Conservation (phyloP, 192 early-diverging fungal genomes). For the Dissophora ornata region DNA sequence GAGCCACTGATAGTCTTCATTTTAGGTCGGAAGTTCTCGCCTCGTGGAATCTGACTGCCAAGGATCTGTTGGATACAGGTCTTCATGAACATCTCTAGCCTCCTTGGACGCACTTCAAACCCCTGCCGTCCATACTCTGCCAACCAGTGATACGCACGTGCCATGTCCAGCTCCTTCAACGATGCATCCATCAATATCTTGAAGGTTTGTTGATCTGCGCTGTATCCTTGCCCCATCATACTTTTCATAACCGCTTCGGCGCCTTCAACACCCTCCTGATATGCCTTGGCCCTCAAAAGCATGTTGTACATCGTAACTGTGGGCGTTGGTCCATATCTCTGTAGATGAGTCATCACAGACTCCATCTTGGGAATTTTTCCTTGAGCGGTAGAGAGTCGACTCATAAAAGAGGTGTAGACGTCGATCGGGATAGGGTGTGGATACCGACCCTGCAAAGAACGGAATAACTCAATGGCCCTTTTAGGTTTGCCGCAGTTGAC, state of each 20-base stretch:
- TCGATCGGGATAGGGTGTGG: slow-evolving; percentile 25
- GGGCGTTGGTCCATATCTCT: slow-evolving; percentile 19
- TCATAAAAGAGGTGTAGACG: slow-evolving; percentile 12
- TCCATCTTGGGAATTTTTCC: slow-evolving; percentile 5
- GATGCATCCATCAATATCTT: slow-evolving; percentile 21
- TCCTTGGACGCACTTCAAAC: slow-evolving; percentile 18
- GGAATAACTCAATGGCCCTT: background rate
- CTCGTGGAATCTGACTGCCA: background rate
- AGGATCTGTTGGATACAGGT: slow-evolving; percentile 13
- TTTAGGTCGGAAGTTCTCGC: too few relatives aligned
- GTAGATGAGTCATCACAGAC: slow-evolving; percentile 2
- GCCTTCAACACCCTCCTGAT: background rate
- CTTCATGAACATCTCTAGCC: slow-evolving; percentile 38
- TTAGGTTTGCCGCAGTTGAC: background rate
- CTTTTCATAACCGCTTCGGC: slow-evolving; percentile 5
- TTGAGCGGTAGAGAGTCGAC: background rate
- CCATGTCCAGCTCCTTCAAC: slow-evolving; percentile 8
- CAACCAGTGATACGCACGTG: slow-evolving; percentile 27
- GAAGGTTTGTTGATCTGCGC: slow-evolving; percentile 31
- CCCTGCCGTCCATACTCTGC: slow-evolving; percentile 31
- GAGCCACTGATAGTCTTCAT: too few relatives aligned
- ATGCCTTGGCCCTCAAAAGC: slow-evolving; percentile 15
- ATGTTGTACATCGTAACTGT: slow-evolving; percentile 26
- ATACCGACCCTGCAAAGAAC: slow-evolving; percentile 9
- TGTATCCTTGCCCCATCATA: slow-evolving; percentile 11